Evolutionary conservation across 2,329 filamentous ascomycete species (phyloP), one percentile per base, ranked within the genome.

Genomic region (Claviceps lovelessii): DNA sequence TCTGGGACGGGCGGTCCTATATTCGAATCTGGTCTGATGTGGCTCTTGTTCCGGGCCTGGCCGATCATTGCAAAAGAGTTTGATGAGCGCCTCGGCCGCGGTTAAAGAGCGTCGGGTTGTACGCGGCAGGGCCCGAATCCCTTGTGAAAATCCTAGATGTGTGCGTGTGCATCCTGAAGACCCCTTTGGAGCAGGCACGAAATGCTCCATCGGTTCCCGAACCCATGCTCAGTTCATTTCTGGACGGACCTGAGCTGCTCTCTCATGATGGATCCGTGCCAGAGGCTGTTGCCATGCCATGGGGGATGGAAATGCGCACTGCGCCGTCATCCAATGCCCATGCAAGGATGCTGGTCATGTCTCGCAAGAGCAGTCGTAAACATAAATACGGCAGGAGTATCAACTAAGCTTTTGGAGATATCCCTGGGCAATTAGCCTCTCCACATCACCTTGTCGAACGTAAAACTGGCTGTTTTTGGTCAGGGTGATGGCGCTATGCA

Each of bases 381-480:
- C 23, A 23, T 46, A n/a, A 31, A 1, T 29, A 42, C 19, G 1
- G 17, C 13, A 10, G 17, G 19, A 41, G 35, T 11, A 50, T 88
- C 77, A 96, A 66, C 83, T 83, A 61, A 98, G 76, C 63, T 90
- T 90, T 69, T 96, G 90, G 59, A 98, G 74, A 72, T 96, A 98
- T 23, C 93, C 93, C 67, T 97, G 91, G 17, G 89, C 81, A 64
- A 98, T 96, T 62, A 98, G 70, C 52, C 90, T 81, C 71, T 98
- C 93, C 7, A 98, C 93, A 71, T 98, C 93, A 29, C 89, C 91
- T 65, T 96, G 89, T 49, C 91, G 82, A 44, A 98, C 93, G 65
- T 94, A 97, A 66, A 98, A 95, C 67, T 98, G 93, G 65, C 90
- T 96, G 70, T 98, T 97, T 71, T 95, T 97, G 42, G 90, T 95